A percentile compares a stretch with the other conserved stretches of the same genome.
phyloP scores from a whole-genome alignment of 1,139 yeast genomes.

The Lodderomyces theae region DNA sequence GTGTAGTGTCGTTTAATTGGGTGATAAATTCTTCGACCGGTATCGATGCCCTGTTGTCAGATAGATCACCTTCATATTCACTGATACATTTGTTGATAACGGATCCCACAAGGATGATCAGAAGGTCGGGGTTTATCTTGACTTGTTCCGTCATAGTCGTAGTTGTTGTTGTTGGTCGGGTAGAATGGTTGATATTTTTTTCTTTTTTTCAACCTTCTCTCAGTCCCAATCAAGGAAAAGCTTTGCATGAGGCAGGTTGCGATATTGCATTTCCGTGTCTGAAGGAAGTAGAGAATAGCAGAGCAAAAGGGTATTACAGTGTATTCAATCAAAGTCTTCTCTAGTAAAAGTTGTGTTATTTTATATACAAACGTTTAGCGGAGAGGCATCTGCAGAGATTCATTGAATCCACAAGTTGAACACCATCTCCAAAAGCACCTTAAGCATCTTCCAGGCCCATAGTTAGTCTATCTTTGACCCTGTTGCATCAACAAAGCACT shows the following conservation, averaged over 20 bases:
- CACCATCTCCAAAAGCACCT: no score
- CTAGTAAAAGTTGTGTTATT: neutral
- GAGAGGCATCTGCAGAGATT: neutral
- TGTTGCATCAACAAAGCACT: conserved; percentile 52
- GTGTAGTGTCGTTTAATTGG: conserved; percentile 19
- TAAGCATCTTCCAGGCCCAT: no score
- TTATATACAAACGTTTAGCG: neutral
- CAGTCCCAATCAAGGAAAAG: no score
- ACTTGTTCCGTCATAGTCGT: conserved; percentile 15
- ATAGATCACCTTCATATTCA: conserved; percentile 14
- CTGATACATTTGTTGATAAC: conserved; percentile 26
- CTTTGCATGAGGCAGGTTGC: neutral
- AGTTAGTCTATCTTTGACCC: conserved; percentile 15
- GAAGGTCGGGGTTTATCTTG: conserved; percentile 16
- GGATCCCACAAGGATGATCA: conserved; percentile 28
- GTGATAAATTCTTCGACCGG: conserved; percentile 19
- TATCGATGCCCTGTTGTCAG: conserved; percentile 17
- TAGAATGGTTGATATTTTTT: neutral
- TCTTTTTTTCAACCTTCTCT: neutral
- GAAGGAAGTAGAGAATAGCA: no score
- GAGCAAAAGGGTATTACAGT: no score
- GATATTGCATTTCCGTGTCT: no score
- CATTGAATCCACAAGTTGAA: no score
- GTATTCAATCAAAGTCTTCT: neutral
- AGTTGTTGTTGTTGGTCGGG: neutral